These are phyloP conservation scores for Haplosporangium gracile DNA, from an alignment of 192 early-diverging fungal genomes.

Conservation along the genomic window DNA sequence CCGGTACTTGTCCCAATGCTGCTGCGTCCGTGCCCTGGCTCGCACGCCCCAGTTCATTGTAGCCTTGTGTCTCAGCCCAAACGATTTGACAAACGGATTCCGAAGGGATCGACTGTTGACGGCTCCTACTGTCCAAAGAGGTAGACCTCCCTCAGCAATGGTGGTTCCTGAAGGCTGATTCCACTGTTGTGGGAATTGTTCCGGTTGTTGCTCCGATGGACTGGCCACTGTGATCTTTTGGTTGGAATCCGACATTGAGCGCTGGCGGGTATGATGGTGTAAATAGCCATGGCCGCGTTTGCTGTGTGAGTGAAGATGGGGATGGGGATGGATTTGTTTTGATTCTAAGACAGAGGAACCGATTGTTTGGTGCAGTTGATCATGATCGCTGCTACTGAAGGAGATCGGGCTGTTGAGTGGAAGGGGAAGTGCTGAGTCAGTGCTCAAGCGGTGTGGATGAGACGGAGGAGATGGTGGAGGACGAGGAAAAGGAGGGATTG, in stretches of 20 bases:
- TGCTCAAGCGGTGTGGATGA: background rate
- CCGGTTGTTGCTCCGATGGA: background rate
- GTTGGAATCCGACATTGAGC: background rate
- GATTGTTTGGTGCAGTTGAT: background rate
- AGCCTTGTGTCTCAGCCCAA: constrained; percentile 32
- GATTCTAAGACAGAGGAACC: background rate
- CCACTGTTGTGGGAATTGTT: background rate
- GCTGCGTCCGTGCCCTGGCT: constrained; percentile 9
- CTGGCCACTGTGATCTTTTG: background rate
- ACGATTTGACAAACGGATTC: constrained; percentile 10
- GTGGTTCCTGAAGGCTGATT: background rate
- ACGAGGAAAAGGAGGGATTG: background rate
- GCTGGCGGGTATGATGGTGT: background rate
- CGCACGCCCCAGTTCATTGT: constrained; percentile 47
- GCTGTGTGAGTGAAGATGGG: background rate
- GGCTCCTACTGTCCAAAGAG: background rate
- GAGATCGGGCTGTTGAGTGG: background rate
- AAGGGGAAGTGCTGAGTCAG: background rate
- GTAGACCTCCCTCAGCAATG: background rate
- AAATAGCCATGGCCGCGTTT: background rate
- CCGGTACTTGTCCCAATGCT: constrained; percentile 35
- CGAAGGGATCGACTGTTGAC: background rate
- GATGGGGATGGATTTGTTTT: background rate
- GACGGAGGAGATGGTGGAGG: background rate
- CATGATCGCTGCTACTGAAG: background rate